phyloP scores from a whole-genome alignment of 2,329 filamentous ascomycete genomes.

The Sclerotinia borealis region DNA sequence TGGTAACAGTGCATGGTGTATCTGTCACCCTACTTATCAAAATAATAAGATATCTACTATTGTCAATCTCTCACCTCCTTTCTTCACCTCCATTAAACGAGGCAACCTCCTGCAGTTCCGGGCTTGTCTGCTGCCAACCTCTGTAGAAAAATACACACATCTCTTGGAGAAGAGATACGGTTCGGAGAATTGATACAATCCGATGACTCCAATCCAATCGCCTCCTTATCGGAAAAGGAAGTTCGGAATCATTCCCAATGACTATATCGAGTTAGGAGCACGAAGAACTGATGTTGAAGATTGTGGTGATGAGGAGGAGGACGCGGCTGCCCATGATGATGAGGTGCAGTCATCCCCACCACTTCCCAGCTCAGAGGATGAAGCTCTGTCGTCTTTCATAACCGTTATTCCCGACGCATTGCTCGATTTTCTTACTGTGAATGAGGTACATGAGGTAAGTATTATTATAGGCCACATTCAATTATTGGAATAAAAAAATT shows the following conservation, averaged over 20 bases:
- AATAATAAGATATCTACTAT: background rate
- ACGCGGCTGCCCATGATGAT: background rate
- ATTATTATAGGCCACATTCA: background rate
- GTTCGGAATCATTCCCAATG: background rate
- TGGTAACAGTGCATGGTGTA: too few species aligned
- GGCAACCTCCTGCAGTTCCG: background rate
- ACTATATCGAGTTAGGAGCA: background rate
- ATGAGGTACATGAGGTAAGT: constrained; percentile 2
- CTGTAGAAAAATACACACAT: background rate
- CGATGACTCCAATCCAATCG: background rate
- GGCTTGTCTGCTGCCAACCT: background rate
- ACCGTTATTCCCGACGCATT: background rate
- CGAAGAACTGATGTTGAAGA: background rate
- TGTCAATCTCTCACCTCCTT: background rate
- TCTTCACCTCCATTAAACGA: background rate
- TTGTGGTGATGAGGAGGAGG: background rate
- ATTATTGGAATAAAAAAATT: background rate
- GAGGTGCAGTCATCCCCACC: background rate
- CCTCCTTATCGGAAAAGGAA: background rate
- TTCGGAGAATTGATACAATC: background rate
- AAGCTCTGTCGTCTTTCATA: background rate
- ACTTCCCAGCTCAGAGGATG: background rate
- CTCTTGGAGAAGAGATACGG: background rate
- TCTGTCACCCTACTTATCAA: background rate
- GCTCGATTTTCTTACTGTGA: background rate